These are phyloP conservation scores for Vicia faba DNA, from an alignment of 306 rosid genomes.

Conservation along the genomic window DNA sequence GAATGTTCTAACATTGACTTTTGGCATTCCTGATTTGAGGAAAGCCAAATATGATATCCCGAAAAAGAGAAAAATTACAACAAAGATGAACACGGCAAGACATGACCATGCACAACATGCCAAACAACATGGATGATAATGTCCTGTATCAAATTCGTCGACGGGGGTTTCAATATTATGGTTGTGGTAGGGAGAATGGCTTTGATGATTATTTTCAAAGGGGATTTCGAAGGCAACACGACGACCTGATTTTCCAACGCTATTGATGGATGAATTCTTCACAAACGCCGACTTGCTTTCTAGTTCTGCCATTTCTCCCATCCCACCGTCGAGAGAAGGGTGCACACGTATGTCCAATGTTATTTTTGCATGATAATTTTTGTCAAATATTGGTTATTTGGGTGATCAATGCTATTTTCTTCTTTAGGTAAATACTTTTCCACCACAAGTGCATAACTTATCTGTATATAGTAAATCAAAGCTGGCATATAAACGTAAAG, in stretches of 20 bases:
- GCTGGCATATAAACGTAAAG: conserved; percentile 8
- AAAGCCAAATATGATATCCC: conserved; percentile 41
- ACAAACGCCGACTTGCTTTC: not conserved
- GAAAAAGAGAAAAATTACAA: conserved; percentile 35
- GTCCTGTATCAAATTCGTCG: conserved; percentile 21
- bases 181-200: not conserved
- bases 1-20: conserved; percentile 35
- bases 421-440: not conserved
- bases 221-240: conserved; percentile 32
- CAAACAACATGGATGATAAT: conserved; percentile 18
- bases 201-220: not conserved
- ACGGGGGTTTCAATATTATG: conserved; percentile 7
- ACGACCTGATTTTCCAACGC: conserved; percentile 19
- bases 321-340: conserved; percentile 28
- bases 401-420: not conserved
- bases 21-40: conserved; percentile 51
- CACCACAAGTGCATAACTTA: conserved; percentile 12
- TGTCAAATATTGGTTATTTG: not conserved
- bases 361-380: conserved; percentile 4
- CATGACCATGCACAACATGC: conserved; percentile 51
- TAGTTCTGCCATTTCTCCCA: conserved; percentile 34
- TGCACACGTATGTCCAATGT: not conserved
- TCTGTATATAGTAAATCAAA: conserved; percentile 40
- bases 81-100: conserved; percentile 22
- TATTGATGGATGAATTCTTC: conserved; percentile 1